Evolutionary conservation across 2,329 filamentous ascomycete species (phyloP), one percentile per base, ranked within the genome.

Genomic region (Teratosphaeria nubilosa): DNA sequence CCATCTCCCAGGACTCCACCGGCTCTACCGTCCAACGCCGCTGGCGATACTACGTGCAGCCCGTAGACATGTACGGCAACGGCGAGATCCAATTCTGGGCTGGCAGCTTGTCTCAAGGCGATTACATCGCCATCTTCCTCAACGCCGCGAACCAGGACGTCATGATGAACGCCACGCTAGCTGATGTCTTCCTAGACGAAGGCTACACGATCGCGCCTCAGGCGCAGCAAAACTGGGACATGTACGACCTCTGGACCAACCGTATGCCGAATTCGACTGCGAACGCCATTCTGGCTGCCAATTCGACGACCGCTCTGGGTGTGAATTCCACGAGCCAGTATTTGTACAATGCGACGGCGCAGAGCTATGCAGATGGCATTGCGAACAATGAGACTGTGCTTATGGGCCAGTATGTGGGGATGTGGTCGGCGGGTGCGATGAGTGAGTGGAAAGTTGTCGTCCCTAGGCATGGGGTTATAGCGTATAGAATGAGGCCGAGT

Each of bases 211-310:
- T 75, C 25, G 75, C 75, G 0, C 68, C 71, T 53, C 60, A 65
- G 27, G 63, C 68, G 1, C 65, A 70, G 25, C 67, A 75, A 61
- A 70, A 68, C 0, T 83, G 79, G 79, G 79, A 81, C 60, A 70
- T 83, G 5, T 77, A 77, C 53, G 80, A 83, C 65, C 70, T 83
- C 1, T 83, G 81, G 81, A 79, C 75, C 3, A 77, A 78, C 60
- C 72, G 81, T n/a, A 81, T 84, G 78, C 71, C 82, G 13, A 71
- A 75, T 55, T 75, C 75, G 0, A 74, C 69, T 2, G 68, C 69
- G 11, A 68, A 69, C 5, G 62, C 66, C 1, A 55, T 68, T 9
- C 68, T 68, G 1, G 71, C 70, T 48, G 62, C 60, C 4, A 72
- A 64, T 37, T 50, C 45, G 10, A 63, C 61, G 16, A 55, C 68